phyloP scores from a whole-genome alignment of 2,329 filamentous ascomycete species.

The Myriangium duriaei region DNA sequence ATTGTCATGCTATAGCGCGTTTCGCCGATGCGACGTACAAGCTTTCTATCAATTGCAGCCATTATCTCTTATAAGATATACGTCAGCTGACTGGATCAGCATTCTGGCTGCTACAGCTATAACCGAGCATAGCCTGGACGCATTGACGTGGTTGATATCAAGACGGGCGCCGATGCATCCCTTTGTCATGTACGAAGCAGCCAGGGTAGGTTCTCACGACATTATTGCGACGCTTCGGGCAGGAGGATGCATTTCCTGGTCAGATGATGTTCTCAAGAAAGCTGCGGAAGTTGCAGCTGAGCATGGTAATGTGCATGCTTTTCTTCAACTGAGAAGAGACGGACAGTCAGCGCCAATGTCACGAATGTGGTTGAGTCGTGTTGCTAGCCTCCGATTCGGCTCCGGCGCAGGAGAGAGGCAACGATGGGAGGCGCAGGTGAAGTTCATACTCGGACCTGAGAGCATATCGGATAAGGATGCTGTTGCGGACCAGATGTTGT shows the following conservation, averaged over 20 bases:
- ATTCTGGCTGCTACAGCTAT: not conserved
- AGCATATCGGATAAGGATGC: too few relatives aligned
- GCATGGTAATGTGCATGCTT: not conserved
- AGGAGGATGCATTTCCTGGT: not conserved
- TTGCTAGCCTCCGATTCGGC: not conserved
- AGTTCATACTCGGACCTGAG: too few relatives aligned
- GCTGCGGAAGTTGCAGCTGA: not conserved
- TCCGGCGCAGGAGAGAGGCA: too few relatives aligned
- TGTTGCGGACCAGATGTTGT: not conserved
- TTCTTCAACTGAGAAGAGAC: not conserved
- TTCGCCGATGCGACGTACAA: not conserved
- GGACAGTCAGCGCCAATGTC: not conserved
- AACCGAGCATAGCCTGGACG: not conserved
- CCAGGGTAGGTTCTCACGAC: not conserved
- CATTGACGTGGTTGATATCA: not conserved
- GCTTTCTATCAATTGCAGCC: too few relatives aligned
- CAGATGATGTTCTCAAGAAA: not conserved
- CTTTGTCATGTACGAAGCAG: not conserved
- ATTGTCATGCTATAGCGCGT: not conserved
- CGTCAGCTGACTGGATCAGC: not conserved
- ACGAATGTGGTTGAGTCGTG: not conserved
- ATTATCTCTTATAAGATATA: too few relatives aligned
- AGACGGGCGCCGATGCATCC: not conserved
- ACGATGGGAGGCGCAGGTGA: too few relatives aligned
- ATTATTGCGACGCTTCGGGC: not conserved